Evolutionary conservation across 495 filamentous ascomycete genomes (phyloP), one percentile per base, ranked within the genome.

Genomic region (Entonaema liquescens): DNA sequence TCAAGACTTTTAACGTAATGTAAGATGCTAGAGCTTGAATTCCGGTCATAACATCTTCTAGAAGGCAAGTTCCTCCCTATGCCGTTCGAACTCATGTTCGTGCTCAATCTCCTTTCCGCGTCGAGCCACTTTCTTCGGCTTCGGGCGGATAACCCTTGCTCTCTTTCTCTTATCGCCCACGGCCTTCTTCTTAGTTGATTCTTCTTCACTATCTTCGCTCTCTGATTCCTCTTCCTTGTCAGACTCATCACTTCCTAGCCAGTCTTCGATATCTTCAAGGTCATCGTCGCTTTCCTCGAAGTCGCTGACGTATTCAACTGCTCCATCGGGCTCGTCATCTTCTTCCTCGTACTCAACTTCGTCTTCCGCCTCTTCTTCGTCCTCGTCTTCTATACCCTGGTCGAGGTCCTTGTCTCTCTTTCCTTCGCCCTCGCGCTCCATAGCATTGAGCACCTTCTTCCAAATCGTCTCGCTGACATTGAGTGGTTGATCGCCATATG

Each of bases 381-480:
- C 89, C 68, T 97, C 93, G 3, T 93, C 95, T 74, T 95, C 92
- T 73, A 93, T 88, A 8, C 90, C 91, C 63, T 91, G 86, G 74
- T 98, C 95, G 76, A 94, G 75, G 78, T 98, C 95, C 82, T 92
- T 88, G 80, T 98, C 95, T 70, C 93, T 84, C 72, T 84, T 85
- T 50, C 91, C 95, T 76, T 95, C 92, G 25, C 94, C 94, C 71
- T 89, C 87, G 62, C 89, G 86, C 86, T 98, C 96, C 77, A 98
- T 82, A 2, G 94, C 94, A 49, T 90, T 89, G 52, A 99, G 85
- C 26, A 99, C 96, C 87, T 93, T 95, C 90, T 97, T 97, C 95
- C 95, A 99, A 68, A 99, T 93, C 13, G 83, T 84, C 79, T 96
- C 92, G 77, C 95, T 94, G 15, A 95, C 93, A 82, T 99, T 99